Conservation (phyloP, 352 stramenopile species). For the Phytophthora citrophthora region DNA sequence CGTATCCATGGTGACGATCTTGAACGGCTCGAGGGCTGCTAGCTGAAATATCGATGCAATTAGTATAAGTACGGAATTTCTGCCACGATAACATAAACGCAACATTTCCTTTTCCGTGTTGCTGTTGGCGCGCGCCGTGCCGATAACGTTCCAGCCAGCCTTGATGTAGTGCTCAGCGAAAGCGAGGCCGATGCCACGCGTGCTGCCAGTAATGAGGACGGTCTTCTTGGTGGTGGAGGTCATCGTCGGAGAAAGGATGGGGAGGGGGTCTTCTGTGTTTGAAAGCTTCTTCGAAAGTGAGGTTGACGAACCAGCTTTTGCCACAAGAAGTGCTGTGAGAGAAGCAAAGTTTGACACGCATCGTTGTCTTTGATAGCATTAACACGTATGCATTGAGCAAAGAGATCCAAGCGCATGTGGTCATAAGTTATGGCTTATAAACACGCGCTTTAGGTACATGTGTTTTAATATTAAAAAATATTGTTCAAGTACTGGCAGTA, state of each 20-base stretch:
- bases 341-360: too few species aligned
- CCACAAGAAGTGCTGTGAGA: too few species aligned
- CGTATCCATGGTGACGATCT: conserved; percentile 48
- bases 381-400: too few species aligned
- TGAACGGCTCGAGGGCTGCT: conserved; percentile 25
- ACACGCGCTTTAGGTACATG: too few species aligned
- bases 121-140: conserved; percentile 12
- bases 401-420: too few species aligned
- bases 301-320: not conserved
- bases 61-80: not conserved
- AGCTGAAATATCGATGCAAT: conserved; percentile 8
- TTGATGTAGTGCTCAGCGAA: conserved; percentile 39
- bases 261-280: not conserved
- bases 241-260: conserved; percentile 7
- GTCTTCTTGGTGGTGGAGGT: conserved; percentile 16
- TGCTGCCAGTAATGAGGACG: conserved; percentile 16
- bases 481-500: too few species aligned
- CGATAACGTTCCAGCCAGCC: conserved; percentile 19
- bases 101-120: conserved; percentile 5
- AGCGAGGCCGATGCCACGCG: conserved; percentile 40
- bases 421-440: too few species aligned
- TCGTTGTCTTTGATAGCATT: too few species aligned
- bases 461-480: too few species aligned
- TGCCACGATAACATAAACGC: too few species aligned
- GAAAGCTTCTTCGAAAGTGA: conserved; percentile 14